A percentile compares a stretch with the other conserved stretches of the same genome.
Conservation (phyloP, 805 yeast genomes). For the Hanseniaspora meyeri region DNA sequence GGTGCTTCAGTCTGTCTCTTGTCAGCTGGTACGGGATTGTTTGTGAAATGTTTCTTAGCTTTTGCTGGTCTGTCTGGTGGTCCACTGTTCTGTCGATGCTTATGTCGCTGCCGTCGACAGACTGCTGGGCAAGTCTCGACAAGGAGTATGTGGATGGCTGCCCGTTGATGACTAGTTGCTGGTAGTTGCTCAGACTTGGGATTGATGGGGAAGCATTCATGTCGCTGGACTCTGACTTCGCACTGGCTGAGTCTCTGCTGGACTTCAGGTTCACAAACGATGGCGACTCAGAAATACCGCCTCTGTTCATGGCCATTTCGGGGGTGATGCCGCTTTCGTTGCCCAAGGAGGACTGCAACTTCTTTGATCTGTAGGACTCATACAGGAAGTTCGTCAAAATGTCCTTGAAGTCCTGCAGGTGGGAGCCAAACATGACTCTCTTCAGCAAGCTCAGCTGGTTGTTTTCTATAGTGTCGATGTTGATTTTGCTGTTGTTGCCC, state of each 20-base stretch:
- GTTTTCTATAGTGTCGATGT: slow-evolving; percentile 37
- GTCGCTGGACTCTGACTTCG: not conserved
- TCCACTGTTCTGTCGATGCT: not conserved
- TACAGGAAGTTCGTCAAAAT: slow-evolving; percentile 64
- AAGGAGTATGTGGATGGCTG: slow-evolving; percentile 14
- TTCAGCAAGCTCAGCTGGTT: slow-evolving; percentile 48
- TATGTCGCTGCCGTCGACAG: not conserved
- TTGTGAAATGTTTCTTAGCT: slow-evolving; percentile 64
- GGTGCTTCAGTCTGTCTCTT: slow-evolving; percentile 61
- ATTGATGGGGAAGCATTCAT: slow-evolving; percentile 24
- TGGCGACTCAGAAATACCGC: slow-evolving; percentile 1
- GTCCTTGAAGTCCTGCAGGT: slow-evolving; percentile 68
- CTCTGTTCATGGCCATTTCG: not conserved
- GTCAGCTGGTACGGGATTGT: slow-evolving; percentile 75
- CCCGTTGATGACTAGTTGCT: slow-evolving; percentile 12
- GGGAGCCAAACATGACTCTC: slow-evolving; percentile 69
- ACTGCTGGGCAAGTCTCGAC: slow-evolving; percentile 6
- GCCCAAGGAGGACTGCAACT: slow-evolving; percentile 46
- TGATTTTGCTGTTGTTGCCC: slow-evolving; percentile 36
- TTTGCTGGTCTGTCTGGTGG: slow-evolving; percentile 31
- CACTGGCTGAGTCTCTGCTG: not conserved
- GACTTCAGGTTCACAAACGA: slow-evolving; percentile 12
- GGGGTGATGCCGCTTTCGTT: slow-evolving; percentile 11
- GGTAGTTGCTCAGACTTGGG: slow-evolving; percentile 29
- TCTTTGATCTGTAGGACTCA: slow-evolving; percentile 70